Evolutionary conservation across 805 yeast species (phyloP).

Genomic region (Wickerhamiella vanderwaltii): DNA sequence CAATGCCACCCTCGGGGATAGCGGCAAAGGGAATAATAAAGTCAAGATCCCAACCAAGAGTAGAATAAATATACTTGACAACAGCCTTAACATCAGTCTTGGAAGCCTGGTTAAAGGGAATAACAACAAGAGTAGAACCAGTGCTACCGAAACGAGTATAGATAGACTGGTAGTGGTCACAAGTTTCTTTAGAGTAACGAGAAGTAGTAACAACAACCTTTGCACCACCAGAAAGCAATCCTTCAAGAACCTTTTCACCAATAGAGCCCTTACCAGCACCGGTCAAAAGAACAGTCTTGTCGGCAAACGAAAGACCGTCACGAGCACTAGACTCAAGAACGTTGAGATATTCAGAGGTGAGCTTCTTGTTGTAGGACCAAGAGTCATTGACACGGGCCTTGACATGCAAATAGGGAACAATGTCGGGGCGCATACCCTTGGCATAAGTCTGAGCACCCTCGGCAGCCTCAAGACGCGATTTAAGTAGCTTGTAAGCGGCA

Average conservation of each 20-base stretch:
- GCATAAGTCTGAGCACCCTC: slow-evolving; percentile 14
- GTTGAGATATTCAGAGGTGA: slow-evolving; percentile 70
- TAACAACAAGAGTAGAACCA: slow-evolving; percentile 86
- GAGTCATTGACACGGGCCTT: slow-evolving; percentile 62
- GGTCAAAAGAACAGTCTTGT: slow-evolving; percentile 79
- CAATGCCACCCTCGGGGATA: slow-evolving; percentile 96
- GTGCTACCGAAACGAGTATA: slow-evolving; percentile 87
- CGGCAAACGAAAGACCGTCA: slow-evolving; percentile 83
- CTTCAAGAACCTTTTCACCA: slow-evolving; percentile 94
- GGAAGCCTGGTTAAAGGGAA: slow-evolving; percentile 98
- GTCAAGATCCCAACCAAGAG: slow-evolving; percentile 92
- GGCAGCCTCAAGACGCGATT: slow-evolving; percentile 15
- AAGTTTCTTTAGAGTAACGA: slow-evolving; percentile 82
- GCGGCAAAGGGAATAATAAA: slow-evolving; percentile 97
- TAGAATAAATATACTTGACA: slow-evolving; percentile 70
- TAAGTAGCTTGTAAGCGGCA: slow-evolving; percentile 21
- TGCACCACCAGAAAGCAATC: slow-evolving; percentile 95
- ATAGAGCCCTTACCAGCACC: slow-evolving; percentile 99
- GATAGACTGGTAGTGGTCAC: slow-evolving; percentile 89
- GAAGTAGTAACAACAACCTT: slow-evolving; percentile 94
- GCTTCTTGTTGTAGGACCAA: slow-evolving; percentile 74
- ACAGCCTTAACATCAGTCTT: slow-evolving; percentile 84
- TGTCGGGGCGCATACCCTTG: slow-evolving; percentile 36
- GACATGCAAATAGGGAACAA: slow-evolving; percentile 89
- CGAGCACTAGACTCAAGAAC: slow-evolving; percentile 90